Evolutionary conservation across 495 filamentous ascomycete genomes (phyloP), one percentile per base, ranked within the genome.

Genomic region (Penicillium parvum): DNA sequence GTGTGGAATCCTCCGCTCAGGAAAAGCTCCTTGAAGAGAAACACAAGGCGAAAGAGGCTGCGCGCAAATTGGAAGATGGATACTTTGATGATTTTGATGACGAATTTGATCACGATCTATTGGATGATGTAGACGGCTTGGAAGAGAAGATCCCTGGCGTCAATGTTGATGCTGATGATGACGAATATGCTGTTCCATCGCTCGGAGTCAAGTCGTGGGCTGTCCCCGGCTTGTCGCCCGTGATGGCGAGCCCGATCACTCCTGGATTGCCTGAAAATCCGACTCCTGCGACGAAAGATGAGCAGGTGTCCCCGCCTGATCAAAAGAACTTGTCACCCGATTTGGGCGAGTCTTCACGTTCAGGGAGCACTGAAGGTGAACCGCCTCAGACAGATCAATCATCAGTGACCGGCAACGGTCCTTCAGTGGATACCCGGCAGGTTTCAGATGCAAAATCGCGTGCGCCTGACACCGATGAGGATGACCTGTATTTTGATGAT

Each of bases 1-100:
- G 78, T 8, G 79, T 84, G n/a, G 88, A 86, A 22, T 81, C 86
- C 10, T 82, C 84, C 4, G 76, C 76, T 8, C 82, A 95, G 58
- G 90, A 96, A 60, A 83, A 82, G 55, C 55, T 90, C 2, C 63
- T 96, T 11, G 90, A 96, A 66, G 89, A 95, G 57, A 81, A 87
- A 27, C 85, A 92, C 50, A 82, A 86, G 39, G 77, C 85, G 43
- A 82, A 85, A 37, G 82, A 83, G 25, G 75, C 69, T 3, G 65
- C 63, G 43, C 68, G 64, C 22, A 72, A 60, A 9, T 12, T 74
- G 6, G 71, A 74, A 15, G 70, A 68, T 37, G 60, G 64, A 3
- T 69, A 65, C 15, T 72, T 68, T 38, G 75, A 73, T 44, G 76
- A 76, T 25, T 68, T 57, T 35, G 67, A 68, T 39, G 82, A 83